Conservation (phyloP, 2,329 filamentous ascomycete species). For the Stagonosporopsis cucurbitacearum region DNA sequence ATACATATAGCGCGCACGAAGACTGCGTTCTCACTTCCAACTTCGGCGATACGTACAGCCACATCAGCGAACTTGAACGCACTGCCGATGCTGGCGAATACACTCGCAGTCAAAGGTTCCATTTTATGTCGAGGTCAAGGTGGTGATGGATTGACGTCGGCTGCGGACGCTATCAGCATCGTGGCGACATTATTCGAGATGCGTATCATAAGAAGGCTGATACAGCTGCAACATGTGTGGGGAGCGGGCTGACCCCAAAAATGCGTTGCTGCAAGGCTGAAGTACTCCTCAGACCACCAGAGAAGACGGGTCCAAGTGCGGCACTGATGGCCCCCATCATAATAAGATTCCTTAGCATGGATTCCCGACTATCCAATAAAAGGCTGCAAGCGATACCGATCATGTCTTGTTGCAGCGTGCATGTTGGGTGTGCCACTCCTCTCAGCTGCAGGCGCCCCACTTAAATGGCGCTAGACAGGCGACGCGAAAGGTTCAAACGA, state of each 20-base stretch:
- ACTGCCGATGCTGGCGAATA: constrained; percentile 31
- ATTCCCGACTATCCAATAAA: background rate
- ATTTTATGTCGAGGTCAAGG: constrained; percentile 5
- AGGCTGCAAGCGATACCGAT: background rate
- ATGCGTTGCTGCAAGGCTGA: constrained; percentile 1
- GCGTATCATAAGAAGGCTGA: background rate
- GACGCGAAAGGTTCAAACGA: background rate
- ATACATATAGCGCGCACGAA: constrained; percentile 35
- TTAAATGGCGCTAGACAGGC: background rate
- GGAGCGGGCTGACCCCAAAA: constrained; percentile 4
- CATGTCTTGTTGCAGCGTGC: constrained; percentile 1
- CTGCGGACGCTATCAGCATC: background rate
- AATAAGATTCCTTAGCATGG: background rate
- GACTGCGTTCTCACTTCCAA: constrained; percentile 33
- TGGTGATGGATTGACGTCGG: background rate
- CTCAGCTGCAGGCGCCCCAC: background rate
- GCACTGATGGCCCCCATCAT: background rate
- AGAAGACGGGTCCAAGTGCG: background rate
- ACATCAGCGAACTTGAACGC: constrained; percentile 34
- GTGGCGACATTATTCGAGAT: background rate
- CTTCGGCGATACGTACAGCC: constrained; percentile 28
- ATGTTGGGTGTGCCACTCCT: background rate
- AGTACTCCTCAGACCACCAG: background rate
- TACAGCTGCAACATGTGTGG: background rate
- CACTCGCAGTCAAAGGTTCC: constrained; percentile 22